These are phyloP conservation scores for Suillus sp. DNA, from an alignment of 768 basidiomycete genomes.

Conservation along the genomic window DNA sequence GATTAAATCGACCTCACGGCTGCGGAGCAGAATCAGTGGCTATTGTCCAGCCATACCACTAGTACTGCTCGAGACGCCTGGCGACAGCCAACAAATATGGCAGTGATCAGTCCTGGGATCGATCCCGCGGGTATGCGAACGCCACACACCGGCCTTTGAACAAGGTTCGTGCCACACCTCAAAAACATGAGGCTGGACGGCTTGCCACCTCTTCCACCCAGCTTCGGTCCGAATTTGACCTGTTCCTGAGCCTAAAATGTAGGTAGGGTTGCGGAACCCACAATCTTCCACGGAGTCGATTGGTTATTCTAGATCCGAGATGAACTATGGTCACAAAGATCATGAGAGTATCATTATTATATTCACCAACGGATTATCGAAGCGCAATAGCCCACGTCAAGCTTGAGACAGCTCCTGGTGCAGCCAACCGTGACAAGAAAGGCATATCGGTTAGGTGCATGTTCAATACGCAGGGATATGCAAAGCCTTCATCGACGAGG, in stretches of 20 bases:
- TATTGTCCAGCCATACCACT: slow-evolving; percentile 8
- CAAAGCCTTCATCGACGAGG: background rate
- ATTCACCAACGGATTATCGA: background rate
- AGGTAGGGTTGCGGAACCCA: slow-evolving; percentile 11
- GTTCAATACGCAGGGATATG: background rate
- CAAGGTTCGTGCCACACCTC: slow-evolving; percentile 21
- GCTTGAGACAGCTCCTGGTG: background rate
- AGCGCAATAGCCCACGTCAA: background rate
- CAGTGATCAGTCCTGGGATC: slow-evolving; percentile 5
- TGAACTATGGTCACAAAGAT: background rate
- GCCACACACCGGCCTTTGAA: background rate
- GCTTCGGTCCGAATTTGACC: slow-evolving; percentile 14
- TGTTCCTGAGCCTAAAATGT: slow-evolving; percentile 10
- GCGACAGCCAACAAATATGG: slow-evolving; percentile 15
- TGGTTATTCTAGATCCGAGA: slow-evolving; percentile 22
- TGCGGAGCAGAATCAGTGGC: slow-evolving; percentile 13
- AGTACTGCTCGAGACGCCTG: background rate
- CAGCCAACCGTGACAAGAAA: too few relatives aligned
- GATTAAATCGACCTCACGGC: slow-evolving; percentile 11
- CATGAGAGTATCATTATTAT: background rate
- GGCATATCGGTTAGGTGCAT: background rate
- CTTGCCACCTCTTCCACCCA: slow-evolving; percentile 8
- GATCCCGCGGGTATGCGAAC: slow-evolving; percentile 9
- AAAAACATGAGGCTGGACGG: slow-evolving; percentile 32
- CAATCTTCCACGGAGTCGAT: slow-evolving; percentile 8